Conservation (phyloP, 1,284 basidiomycete species). For the Ceratobasidium sp. region DNA sequence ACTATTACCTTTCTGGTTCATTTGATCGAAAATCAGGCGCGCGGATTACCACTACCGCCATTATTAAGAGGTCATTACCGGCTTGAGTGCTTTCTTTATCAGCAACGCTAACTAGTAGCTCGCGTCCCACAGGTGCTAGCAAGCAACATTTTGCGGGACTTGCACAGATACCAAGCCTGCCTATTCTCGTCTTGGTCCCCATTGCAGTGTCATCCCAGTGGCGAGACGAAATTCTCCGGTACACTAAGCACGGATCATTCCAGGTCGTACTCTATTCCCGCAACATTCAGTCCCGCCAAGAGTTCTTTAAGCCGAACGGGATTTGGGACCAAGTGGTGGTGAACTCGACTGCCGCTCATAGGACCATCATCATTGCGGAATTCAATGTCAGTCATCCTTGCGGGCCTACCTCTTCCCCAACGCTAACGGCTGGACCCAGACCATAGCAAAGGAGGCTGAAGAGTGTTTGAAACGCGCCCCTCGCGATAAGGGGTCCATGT, state of each 20-base stretch:
- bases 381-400: background rate
- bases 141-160: background rate
- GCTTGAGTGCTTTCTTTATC: no score
- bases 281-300: background rate
- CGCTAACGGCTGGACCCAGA: no score
- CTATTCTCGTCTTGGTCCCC: background rate
- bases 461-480: background rate
- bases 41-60: background rate
- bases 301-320: background rate
- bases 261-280: background rate
- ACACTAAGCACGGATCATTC: background rate
- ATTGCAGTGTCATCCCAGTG: background rate
- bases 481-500: background rate
- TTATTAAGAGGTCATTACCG: background rate
- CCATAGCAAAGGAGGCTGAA: background rate
- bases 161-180: background rate
- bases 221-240: background rate
- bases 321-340: background rate
- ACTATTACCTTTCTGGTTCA: background rate
- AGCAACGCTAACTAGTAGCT: no score
- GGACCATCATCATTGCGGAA: background rate
- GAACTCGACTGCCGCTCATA: background rate
- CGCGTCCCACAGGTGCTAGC: no score
- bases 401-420: background rate
- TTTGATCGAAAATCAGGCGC: slow-evolving; percentile 1